Conservation (phyloP, 306 rosid genomes). For the Rubus idaeus region DNA sequence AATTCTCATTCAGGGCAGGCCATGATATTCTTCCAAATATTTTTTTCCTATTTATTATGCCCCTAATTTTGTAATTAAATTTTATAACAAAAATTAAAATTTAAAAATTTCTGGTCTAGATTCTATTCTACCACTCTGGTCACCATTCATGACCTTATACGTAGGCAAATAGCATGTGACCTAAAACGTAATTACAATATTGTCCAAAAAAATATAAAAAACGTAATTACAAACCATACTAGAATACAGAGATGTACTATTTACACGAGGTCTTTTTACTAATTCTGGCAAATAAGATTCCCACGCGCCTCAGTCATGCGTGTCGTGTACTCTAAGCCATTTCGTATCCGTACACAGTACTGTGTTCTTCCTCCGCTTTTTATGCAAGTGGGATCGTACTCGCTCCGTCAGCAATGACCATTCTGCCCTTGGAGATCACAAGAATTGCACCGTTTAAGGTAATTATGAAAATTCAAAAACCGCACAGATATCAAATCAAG, state of each 20-base stretch:
- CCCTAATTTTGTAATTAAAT: neutral
- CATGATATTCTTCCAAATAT: neutral
- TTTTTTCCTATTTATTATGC: neutral
- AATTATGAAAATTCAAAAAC: neutral
- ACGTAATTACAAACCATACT: neutral
- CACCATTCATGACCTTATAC: neutral
- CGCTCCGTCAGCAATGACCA: neutral
- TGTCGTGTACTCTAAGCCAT: neutral
- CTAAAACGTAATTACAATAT: neutral
- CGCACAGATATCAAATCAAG: neutral
- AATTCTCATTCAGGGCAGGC: neutral
- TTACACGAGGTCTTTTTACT: neutral
- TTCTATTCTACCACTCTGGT: neutral
- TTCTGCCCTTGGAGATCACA: neutral
- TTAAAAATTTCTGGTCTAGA: neutral
- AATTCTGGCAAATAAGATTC: neutral
- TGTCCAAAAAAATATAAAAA: no score
- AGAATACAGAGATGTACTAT: neutral
- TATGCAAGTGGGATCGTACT: slow-evolving; percentile 13
- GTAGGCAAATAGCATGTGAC: neutral
- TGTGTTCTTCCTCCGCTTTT: neutral
- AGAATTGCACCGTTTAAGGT: neutral
- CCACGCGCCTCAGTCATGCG: neutral
- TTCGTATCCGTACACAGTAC: neutral
- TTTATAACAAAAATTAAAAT: neutral